A percentile compares a stretch with the other conserved stretches of the same genome.
Conservation (phyloP, 2,329 filamentous ascomycete species). For the Talaromyces funiculosus region DNA sequence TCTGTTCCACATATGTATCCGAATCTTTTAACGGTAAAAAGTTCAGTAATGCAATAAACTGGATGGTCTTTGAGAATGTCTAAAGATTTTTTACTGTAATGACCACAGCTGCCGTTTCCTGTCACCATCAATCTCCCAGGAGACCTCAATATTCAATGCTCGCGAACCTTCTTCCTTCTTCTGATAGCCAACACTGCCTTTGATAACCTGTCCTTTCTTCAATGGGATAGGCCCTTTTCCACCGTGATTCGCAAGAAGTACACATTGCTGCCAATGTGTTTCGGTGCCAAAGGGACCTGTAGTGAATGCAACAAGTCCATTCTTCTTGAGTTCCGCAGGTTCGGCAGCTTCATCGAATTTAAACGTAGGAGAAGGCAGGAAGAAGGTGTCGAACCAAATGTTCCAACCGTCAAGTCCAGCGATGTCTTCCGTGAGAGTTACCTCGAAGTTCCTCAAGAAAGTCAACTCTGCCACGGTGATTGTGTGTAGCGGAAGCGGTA, state of each 20-base stretch:
- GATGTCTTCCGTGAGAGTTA: constrained; percentile 56
- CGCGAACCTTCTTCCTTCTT: constrained; percentile 66
- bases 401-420: constrained; percentile 77
- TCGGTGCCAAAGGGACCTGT: constrained; percentile 70
- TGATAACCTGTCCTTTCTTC: constrained; percentile 54
- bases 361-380: constrained; percentile 57
- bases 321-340: constrained; percentile 54
- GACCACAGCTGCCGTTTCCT: constrained; percentile 41
- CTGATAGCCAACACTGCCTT: constrained; percentile 64
- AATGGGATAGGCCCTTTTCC: constrained; percentile 44
- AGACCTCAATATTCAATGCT: constrained; percentile 58
- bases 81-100: constrained; percentile 29
- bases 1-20: not conserved
- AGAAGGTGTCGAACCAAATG: constrained; percentile 94
- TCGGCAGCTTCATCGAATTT: constrained; percentile 52
- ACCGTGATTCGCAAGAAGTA: constrained; percentile 62
- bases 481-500: constrained; percentile 70
- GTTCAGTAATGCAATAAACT: not conserved
- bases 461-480: constrained; percentile 65
- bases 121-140: constrained; percentile 51
- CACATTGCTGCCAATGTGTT: constrained; percentile 87
- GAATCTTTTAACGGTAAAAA: not conserved
- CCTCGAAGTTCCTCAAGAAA: constrained; percentile 65
- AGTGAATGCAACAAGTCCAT: constrained; percentile 71
- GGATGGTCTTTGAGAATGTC: too few relatives aligned